Evolutionary conservation across 306 rosid species (phyloP), one percentile per base, ranked within the genome.

Genomic region (Acmispon strigosus): DNA sequence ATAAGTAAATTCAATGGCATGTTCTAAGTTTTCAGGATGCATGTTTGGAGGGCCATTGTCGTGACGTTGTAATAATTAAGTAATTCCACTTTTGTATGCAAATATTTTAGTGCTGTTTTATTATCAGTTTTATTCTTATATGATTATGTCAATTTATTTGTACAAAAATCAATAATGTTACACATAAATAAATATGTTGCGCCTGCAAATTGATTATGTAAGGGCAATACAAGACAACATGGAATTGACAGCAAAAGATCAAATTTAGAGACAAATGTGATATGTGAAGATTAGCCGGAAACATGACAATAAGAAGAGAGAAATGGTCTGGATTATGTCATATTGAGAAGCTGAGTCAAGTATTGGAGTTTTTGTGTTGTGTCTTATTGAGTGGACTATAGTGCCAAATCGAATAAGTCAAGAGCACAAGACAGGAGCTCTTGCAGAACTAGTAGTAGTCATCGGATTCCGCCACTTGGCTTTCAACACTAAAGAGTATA

Each of bases 201-300:
- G 76, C 60, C 62, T 77, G 76, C 62, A 61, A 51, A 50, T 50
- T 42, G 20, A 29, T 14, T 18, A 60, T 12, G 4, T 2, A 50
- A 12, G 59, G n/a, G 36, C 54, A 24, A 34, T 70, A 49, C 4
- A 11, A 15, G 65, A 51, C 75, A 69, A 51, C 20, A 50, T 13
- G 57, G 53, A 77, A 62, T 22, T 53, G 73, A 78, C 73, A 63
- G 48, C 47, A 70, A 44, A 71, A 45, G 52, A 70, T 78, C 10
- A 71, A 78, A 47, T 62, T 70, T 41, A 62, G 82, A 70, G 62
- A 78, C 68, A 70, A 45, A 70, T 63, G 82, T 54, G 77, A 70
- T 55, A 63, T 36, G 44, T 29, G 61, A 62, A 44, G 5, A 60
- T 14, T 72, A 5, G 52, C 17, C 7, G 54, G 76, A 49, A 69